Conservation (phyloP, 257 asterid genomes). For the Solanum dulcamara region DNA sequence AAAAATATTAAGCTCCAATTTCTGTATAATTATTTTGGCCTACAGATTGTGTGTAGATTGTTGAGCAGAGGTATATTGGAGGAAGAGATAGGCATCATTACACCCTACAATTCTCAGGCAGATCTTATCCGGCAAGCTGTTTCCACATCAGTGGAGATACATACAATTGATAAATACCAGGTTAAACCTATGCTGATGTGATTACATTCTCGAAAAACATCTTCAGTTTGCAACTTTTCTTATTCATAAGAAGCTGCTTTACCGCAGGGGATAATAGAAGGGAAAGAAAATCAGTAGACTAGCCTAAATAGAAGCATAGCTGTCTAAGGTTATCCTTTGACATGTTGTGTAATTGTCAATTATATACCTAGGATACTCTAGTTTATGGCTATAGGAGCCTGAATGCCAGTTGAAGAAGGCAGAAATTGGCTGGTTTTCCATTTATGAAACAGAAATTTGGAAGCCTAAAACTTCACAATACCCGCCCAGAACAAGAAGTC, state of each 20-base stretch:
- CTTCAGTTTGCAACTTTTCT: background rate
- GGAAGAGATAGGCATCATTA: constrained; percentile 75
- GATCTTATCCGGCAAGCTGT: constrained; percentile 54
- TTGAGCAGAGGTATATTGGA: constrained; percentile 54
- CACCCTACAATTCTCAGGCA: constrained; percentile 90
- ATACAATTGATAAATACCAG: constrained; percentile 97
- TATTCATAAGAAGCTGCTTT: background rate
- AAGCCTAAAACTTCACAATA: background rate
- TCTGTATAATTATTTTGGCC: background rate
- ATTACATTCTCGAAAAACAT: background rate
- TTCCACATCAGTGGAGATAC: constrained; percentile 69
- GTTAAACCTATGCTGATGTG: constrained; percentile 15
- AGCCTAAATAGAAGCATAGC: background rate
- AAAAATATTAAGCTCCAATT: background rate
- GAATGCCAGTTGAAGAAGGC: background rate
- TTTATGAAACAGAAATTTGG: background rate
- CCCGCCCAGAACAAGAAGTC: background rate
- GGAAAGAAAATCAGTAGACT: background rate
- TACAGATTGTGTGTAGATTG: constrained; percentile 43
- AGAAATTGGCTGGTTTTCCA: background rate
- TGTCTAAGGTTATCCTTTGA: background rate
- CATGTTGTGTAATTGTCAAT: background rate
- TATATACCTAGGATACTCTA: background rate
- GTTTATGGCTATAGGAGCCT: background rate
- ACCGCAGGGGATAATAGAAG: background rate